Base-by-base conservation (phyloP, 805 yeast species). In the Kockiozyma suomiensis region DNA sequence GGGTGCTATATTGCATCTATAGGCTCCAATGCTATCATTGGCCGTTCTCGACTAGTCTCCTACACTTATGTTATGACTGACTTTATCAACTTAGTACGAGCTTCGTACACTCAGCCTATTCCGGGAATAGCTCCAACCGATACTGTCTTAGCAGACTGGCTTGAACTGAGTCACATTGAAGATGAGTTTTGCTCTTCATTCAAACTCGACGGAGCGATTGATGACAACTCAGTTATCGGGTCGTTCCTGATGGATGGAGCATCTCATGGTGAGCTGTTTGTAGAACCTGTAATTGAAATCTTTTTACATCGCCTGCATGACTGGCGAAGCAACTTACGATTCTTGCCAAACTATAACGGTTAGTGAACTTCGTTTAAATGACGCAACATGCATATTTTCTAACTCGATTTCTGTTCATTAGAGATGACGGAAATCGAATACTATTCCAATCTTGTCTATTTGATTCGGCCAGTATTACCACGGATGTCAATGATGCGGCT, bases 1-100 rank as follows among this genome's bases (percentile, higher is more conserved):
- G 56, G 50, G 7, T 53, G 56, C 43, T 53, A 43, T 10, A 30
- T 53, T 19, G 48, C 56, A 23, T 53, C 56, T 30, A 53, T 28
- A 1, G 43, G 35, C 19, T 45, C 40, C 7, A 53, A 53, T 23
- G 30, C 35, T 2, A 15, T 53, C 4, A 30, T 43, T 32, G 50
- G 56, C 26, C 37, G 56, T n/a, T 43, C 56, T 32, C 48, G 49
- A n/a, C 10, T 45, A 12, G 35, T 53, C 17, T 12, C 56, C 7
- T 45, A 19, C n/a, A 30, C 56, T 5, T 17, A 15, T n/a, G 50
- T 49, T 8, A 48, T 48, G 51, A 33, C 6, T 32, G 51, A 48
- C 5, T 42, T 25, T 43, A 17, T 45, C 2, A n/a, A 28, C 19
- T 4, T 53, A 40, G 37, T 45, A 15, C n/a, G 43, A 17, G 26